These are phyloP conservation scores for Fraxinus latifolia DNA, from an alignment of 305 asterid genomes.

Conservation along the genomic window DNA sequence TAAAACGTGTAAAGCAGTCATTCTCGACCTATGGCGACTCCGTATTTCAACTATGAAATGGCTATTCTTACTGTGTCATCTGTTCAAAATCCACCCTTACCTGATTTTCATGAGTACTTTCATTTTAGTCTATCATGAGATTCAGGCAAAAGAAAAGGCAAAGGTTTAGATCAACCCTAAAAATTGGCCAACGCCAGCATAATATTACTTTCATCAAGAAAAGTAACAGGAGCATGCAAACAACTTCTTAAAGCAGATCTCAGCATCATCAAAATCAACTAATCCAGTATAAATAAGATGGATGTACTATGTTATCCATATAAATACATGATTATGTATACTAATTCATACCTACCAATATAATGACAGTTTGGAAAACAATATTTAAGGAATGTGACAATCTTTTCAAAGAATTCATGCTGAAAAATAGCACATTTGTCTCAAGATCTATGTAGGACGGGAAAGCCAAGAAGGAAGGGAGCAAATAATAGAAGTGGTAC, in stretches of 20 bases:
- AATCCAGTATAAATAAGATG: neutral
- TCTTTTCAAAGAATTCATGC: neutral
- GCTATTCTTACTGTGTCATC: neutral
- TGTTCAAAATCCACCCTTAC: neutral
- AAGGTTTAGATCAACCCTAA: neutral
- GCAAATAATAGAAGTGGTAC: neutral
- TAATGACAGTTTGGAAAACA: neutral
- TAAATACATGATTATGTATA: neutral
- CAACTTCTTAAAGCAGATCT: neutral
- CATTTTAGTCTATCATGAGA: neutral
- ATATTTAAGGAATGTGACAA: slow-evolving; percentile 1
- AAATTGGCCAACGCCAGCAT: neutral
- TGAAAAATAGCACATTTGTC: slow-evolving; percentile 5
- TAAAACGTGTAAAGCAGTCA: neutral
- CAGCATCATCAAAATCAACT: neutral
- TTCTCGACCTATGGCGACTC: neutral
- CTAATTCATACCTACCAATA: neutral
- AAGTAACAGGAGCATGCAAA: neutral
- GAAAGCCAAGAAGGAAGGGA: neutral
- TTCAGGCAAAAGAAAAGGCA: neutral
- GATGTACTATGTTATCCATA: neutral
- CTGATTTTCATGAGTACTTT: neutral
- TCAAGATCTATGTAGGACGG: neutral
- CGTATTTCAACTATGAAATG: neutral
- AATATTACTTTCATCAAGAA: neutral